Evolutionary conservation across 2,329 filamentous ascomycete species (phyloP).

Genomic region (Pseudonectria foliicola): DNA sequence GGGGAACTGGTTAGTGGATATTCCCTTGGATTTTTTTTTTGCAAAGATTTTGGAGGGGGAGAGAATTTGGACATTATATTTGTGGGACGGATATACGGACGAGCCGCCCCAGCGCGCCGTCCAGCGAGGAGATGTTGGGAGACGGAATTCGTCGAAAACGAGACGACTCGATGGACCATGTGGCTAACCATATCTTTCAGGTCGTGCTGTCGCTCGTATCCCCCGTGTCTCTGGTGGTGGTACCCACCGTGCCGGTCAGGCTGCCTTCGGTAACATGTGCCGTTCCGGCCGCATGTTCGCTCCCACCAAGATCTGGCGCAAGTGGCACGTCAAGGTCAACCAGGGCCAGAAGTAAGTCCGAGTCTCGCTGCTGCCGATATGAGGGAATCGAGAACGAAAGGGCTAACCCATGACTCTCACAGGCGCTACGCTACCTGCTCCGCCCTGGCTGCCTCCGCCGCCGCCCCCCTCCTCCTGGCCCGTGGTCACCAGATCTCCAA

Average conservation of each 20-base stretch:
- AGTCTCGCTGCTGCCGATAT: constrained; percentile 3
- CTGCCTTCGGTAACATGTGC: constrained; percentile 99
- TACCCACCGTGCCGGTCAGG: constrained; percentile 99
- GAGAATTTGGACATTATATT: neutral
- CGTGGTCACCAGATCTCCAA: constrained; percentile 92
- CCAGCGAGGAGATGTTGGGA: constrained; percentile 1
- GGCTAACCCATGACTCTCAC: constrained; percentile 20
- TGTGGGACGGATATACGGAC: neutral
- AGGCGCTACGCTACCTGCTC: constrained; percentile 97
- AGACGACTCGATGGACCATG: neutral
- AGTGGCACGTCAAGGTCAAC: constrained; percentile 99
- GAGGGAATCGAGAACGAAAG: neutral
- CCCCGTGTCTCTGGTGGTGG: constrained; percentile 99
- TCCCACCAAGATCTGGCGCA: constrained; percentile 99
- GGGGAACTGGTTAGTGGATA: constrained; percentile 84
- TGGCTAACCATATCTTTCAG: constrained; percentile 39
- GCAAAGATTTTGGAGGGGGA: neutral
- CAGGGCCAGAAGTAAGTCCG: constrained; percentile 82
- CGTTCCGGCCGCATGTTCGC: constrained; percentile 99
- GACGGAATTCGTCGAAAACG: neutral
- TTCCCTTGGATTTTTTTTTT: constrained; percentile 5
- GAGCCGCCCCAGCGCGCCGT: neutral
- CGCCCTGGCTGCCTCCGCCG: constrained; percentile 92
- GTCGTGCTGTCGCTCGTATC: constrained; percentile 99
- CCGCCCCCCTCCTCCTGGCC: constrained; percentile 88